phyloP scores from a whole-genome alignment of 129 eudicot species.

The Artemisia annua region DNA sequence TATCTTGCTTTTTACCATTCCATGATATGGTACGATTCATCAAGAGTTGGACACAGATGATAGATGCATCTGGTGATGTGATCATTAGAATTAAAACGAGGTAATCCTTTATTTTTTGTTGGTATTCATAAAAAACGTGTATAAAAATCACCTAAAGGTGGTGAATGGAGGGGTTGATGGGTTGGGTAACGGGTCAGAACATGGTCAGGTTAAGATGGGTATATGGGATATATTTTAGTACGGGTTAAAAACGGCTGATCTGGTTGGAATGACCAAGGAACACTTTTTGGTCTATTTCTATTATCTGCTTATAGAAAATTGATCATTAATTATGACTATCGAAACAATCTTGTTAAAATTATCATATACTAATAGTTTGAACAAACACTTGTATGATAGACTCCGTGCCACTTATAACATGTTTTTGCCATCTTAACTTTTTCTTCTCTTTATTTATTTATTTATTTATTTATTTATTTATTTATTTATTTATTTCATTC shows the following conservation, averaged over 20 bases:
- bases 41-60: constrained; percentile 53
- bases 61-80: constrained; percentile 63
- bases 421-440: not conserved
- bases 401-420: not conserved
- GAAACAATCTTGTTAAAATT: too few relatives aligned
- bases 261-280: not conserved
- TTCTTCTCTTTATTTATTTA: not conserved
- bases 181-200: not conserved
- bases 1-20: constrained; percentile 52
- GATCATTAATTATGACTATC: too few relatives aligned
- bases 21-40: constrained; percentile 39
- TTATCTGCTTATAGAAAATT: not conserved
- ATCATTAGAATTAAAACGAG: constrained; percentile 76
- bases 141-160: not conserved
- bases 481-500: too few relatives aligned
- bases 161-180: not conserved
- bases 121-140: not conserved
- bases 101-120: constrained; percentile 32
- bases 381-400: not conserved
- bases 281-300: not conserved
- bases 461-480: too few relatives aligned
- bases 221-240: not conserved
- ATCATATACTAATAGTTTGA: not conserved
- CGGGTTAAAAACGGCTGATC: not conserved
- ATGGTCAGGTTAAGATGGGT: not conserved